Conservation (phyloP, 2,329 filamentous ascomycete genomes). For the Alternaria sp. region DNA sequence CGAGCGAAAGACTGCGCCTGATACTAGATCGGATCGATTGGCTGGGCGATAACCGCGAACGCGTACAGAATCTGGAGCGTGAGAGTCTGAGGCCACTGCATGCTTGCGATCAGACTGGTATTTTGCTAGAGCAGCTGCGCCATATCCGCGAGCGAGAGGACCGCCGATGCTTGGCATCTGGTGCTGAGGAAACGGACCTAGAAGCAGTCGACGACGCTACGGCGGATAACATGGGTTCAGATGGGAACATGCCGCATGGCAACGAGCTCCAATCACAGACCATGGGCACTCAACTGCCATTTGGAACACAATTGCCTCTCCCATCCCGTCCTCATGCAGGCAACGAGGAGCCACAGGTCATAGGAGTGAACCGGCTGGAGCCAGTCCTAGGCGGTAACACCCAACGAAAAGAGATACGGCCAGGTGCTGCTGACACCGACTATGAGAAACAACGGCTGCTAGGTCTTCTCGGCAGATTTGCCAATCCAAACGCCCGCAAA, state of each 20-base stretch:
- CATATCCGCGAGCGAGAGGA: slow-evolving; percentile 21
- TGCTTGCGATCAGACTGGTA: slow-evolving; percentile 6
- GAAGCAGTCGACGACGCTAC: slow-evolving; percentile 15
- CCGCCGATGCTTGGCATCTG: slow-evolving; percentile 20
- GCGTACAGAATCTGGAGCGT: neutral
- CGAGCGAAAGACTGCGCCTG: slow-evolving; percentile 24
- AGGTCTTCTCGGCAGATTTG: neutral
- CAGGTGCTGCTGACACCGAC: slow-evolving; percentile 3
- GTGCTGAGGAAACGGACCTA: slow-evolving; percentile 2
- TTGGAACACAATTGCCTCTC: slow-evolving; percentile 30
- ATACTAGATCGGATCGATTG: slow-evolving; percentile 27
- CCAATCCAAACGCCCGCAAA: neutral
- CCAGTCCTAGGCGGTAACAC: slow-evolving; percentile 31
- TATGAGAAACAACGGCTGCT: neutral
- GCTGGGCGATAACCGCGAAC: slow-evolving; percentile 1
- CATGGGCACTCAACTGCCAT: slow-evolving; percentile 28
- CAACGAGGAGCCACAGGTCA: slow-evolving; percentile 9
- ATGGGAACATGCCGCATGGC: neutral
- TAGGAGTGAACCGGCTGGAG: slow-evolving; percentile 23
- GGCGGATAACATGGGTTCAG: neutral
- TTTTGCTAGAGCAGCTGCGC: slow-evolving; percentile 14
- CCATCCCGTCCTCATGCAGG: neutral
- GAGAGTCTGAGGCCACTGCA: slow-evolving; percentile 7
- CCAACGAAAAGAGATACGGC: slow-evolving; percentile 15
- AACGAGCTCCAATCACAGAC: slow-evolving; percentile 20